Evolutionary conservation across 78 protist species (phyloP), one percentile per base, ranked within the genome.

Genomic region (Pigoraptor vietnamica): DNA sequence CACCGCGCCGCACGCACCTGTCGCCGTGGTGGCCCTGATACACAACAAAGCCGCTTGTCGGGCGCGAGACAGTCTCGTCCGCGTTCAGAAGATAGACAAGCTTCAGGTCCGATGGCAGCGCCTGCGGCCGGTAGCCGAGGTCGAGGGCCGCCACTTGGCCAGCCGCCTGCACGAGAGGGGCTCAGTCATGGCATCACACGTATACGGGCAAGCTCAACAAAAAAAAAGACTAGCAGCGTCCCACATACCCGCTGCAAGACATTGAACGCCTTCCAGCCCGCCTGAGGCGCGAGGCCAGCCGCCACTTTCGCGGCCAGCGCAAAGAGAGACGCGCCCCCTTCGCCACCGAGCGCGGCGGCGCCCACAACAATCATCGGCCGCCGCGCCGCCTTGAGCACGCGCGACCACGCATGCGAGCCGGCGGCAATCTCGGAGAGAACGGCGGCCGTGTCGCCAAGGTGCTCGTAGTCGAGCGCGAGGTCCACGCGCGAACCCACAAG

Each of bases 91-190:
- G 84, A 48, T 89, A 95, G 82, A 92, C 82, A 0, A 95, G 33
- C 88, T 83, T 83, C 23, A 35, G 23, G 23, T 79, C 84, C 9
- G 32, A 2, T 21, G 32, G 35, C 84, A 25, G 10, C 23, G 88
- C 88, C 23, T 19, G 23, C n/a, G 95, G 79, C 36, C 24, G 0
- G 90, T 92, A 92, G 39, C 97, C 97, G 55, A 95, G 1, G 82
- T 95, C 97, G 87, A 95, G 92, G 24, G 97, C 97, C 24, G 91
- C 97, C 1, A 81, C 93, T 33, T 48, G 38, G 23, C 86, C 38
- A 36, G 95, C 95, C 14, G 55, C 32, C 35, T 48, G 14, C n/a
- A n/a, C n/a, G n/a, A 48, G 14, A 48, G 67, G 29, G 67, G 67
- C 67, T 6, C 6, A 48, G 67, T 6, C 67, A 48, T 48, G 6